Percentiles rank a stretch among this genome's conserved stretches.
These are phyloP conservation scores for Paracoccidioides brasiliensis DNA, from an alignment of 2,329 filamentous ascomycete genomes.

Conservation along the genomic window DNA sequence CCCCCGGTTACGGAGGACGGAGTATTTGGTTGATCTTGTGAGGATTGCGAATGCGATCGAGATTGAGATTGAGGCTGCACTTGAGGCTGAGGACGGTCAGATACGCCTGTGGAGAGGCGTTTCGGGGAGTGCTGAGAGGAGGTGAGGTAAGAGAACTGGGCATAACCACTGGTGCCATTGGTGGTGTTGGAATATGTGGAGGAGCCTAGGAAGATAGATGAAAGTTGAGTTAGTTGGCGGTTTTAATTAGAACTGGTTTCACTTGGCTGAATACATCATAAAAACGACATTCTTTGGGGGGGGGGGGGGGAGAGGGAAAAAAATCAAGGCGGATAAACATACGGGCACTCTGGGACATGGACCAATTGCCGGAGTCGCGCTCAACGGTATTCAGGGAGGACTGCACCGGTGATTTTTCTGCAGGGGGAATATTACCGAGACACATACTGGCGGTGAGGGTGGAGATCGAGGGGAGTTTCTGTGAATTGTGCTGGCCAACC, in stretches of 20 bases:
- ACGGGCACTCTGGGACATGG: conserved; percentile 46
- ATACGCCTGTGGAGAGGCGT: conserved; percentile 22
- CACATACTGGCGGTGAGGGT: conserved; percentile 35
- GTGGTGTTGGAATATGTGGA: conserved; percentile 37
- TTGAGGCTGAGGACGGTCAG: conserved; percentile 13
- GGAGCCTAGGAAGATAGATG: conserved; percentile 23
- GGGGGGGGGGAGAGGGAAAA: too few relatives aligned
- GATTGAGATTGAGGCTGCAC: not conserved
- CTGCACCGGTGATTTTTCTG: conserved; percentile 32
- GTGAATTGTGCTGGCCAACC: conserved; percentile 25
- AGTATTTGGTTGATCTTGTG: conserved; percentile 1
- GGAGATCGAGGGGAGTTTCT: conserved; percentile 36
- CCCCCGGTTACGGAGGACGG: not conserved
- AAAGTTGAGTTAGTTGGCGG: too few relatives aligned
- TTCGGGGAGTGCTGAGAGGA: conserved; percentile 35
- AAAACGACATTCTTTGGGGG: too few relatives aligned
- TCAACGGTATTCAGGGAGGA: conserved; percentile 34
- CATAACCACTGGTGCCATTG: conserved; percentile 10
- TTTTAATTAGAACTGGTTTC: too few relatives aligned
- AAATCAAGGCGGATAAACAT: conserved; percentile 16
- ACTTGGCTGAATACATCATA: too few relatives aligned
- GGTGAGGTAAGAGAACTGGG: conserved; percentile 23
- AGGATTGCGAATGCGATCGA: conserved; percentile 9
- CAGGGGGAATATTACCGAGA: conserved; percentile 15
- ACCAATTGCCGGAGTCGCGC: conserved; percentile 48